Conservation (phyloP, 345 rosid genomes). For the Angophora floribunda region DNA sequence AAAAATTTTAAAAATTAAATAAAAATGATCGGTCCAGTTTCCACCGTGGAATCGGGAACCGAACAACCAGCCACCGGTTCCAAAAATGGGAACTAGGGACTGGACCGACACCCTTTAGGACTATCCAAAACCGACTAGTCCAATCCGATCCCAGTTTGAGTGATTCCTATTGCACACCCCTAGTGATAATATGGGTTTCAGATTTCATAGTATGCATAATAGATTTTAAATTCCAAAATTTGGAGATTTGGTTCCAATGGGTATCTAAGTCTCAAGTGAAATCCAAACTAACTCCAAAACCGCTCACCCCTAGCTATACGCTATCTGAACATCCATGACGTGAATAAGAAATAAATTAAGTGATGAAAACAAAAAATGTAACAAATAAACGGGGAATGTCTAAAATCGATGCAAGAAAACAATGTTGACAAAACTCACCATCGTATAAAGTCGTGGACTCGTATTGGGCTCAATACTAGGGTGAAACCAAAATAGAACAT, state of each 20-base stretch:
- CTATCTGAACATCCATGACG: background rate
- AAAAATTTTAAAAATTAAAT: too few relatives aligned
- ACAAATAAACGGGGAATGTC: background rate
- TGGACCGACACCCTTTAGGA: too few relatives aligned
- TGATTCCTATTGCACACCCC: too few relatives aligned
- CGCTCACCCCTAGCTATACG: background rate
- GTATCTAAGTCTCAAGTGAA: background rate
- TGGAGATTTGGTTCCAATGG: accelerated
- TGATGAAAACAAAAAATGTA: background rate
- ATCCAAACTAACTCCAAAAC: background rate
- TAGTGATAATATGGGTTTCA: too few relatives aligned
- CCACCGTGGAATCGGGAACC: too few relatives aligned
- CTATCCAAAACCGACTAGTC: too few relatives aligned
- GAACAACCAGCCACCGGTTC: too few relatives aligned
- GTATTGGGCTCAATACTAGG: accelerated
- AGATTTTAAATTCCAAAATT: accelerated
- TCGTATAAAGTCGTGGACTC: background rate
- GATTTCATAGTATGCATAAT: accelerated
- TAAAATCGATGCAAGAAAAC: background rate
- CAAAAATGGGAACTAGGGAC: too few relatives aligned
- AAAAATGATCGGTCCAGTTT: too few relatives aligned
- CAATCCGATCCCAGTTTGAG: too few relatives aligned
- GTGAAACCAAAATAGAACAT: background rate
- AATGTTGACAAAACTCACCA: background rate
- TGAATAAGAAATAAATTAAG: background rate